Base-by-base conservation (phyloP, 1,139 yeast species). In the Candida sanyaensis region DNA sequence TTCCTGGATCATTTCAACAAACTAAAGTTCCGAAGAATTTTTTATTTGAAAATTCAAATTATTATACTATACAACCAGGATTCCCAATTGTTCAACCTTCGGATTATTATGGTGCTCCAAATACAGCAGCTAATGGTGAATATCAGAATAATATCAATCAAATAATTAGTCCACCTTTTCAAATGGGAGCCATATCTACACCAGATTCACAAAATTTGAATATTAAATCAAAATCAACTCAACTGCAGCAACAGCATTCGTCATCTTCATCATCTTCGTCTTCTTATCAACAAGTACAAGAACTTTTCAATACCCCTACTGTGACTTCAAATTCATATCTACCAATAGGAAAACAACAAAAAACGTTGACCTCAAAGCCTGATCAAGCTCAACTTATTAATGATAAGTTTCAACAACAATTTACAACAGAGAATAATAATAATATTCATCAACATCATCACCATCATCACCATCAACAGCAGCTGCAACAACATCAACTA, bases 21-120 rank as follows among this genome's bases (percentile, higher is more conserved):
- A 11, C 44, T 11, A 49, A 51, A 43, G 37, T 40, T 21, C 46
- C 46, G 36, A 58, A 56, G 44, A 46, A 46, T 41, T 51, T 45
- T 45, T 31, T 51, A 26, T 44, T 54, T 32, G 59, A 48, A 28
- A 52, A 57, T 30, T 46, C 52, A 10, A 47, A 42, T 30, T 46
- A 55, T 30, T 54, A 54, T 38, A 39, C 56, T 21, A 41, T 54
- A 6, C 60, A 51, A 42, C 55, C 51, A 29, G 49, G 51, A 13
- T 54, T 53, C 38, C 51, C 55, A 4, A 26, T 47, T 12, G 40
- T 43, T 17, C 46, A 40, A 31, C 42, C 42, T 9, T 13, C 48
- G 7, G 57, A 52, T 34, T 56, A 50, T 27, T 55, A 52, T 26
- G 33, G 38, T 36, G 42, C 43, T n/a, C 31, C 45, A 2, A 39